A percentile compares a stretch with the other conserved stretches of the same genome.
Conservation (phyloP, 2,329 filamentous ascomycete genomes). For the Xylaria sp. region DNA sequence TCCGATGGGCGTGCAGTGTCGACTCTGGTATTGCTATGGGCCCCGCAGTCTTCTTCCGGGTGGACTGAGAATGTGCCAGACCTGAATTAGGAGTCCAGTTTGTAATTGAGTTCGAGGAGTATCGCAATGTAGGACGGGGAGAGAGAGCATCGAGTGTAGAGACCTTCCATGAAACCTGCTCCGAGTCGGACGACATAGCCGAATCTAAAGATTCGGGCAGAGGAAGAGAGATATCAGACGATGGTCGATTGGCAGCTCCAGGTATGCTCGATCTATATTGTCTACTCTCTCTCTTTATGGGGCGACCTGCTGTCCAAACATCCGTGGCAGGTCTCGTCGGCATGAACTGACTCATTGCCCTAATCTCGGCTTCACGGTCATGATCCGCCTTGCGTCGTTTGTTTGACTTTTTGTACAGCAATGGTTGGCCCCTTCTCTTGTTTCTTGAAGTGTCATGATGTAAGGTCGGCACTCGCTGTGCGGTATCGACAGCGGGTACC, state of each 20-base stretch:
- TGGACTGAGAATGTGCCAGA: conserved; percentile 60
- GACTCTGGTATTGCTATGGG: conserved; percentile 69
- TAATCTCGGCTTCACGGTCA: conserved; percentile 86
- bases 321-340: conserved; percentile 72
- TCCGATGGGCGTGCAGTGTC: conserved; percentile 67
- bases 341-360: conserved; percentile 78
- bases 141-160: conserved; percentile 83
- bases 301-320: conserved; percentile 68
- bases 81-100: conserved; percentile 57
- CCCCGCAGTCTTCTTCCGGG: conserved; percentile 63
- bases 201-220: conserved; percentile 79
- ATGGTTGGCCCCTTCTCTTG: conserved; percentile 69
- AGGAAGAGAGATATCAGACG: conserved; percentile 80
- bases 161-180: conserved; percentile 81
- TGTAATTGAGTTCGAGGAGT: conserved; percentile 72
- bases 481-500: conserved; percentile 38
- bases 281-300: conserved; percentile 71
- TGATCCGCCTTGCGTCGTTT: conserved; percentile 80
- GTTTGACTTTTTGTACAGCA: conserved; percentile 76
- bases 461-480: conserved; percentile 60
- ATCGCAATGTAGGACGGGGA: conserved; percentile 84
- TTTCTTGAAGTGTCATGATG: conserved; percentile 62
- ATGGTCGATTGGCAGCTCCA: conserved; percentile 67
- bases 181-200: conserved; percentile 77
- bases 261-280: conserved; percentile 66